Conservation (phyloP, 163 green algal genomes). For the Chloromonas sp. region DNA sequence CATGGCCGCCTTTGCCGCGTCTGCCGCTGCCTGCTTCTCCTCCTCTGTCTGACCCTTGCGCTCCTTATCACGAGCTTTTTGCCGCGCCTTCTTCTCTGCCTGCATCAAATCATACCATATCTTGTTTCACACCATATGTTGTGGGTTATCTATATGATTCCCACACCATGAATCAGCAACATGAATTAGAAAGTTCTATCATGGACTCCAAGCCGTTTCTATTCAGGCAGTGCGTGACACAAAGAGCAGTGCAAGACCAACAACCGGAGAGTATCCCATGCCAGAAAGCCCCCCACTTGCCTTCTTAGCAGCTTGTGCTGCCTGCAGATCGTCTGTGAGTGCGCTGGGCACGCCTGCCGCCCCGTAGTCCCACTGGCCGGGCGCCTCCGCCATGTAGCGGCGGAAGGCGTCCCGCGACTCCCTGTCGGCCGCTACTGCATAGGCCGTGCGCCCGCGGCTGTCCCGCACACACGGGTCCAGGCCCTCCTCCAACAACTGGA, state of each 20-base stretch:
- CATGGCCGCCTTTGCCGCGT: constrained; percentile 28
- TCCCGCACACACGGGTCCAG: constrained; percentile 49
- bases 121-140: neutral
- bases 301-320: constrained; percentile 57
- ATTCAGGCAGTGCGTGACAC: too few species aligned
- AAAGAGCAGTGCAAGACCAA: too few species aligned
- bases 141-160: neutral
- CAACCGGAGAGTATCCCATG: too few species aligned
- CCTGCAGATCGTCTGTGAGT: constrained; percentile 67
- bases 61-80: constrained; percentile 66
- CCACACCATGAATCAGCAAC: too few species aligned
- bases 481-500: constrained; percentile 41
- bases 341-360: constrained; percentile 52
- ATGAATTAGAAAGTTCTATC: too few species aligned
- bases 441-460: constrained; percentile 41
- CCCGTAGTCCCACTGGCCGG: constrained; percentile 57
- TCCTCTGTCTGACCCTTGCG: constrained; percentile 33
- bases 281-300: constrained; percentile 13
- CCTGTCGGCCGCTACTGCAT: constrained; percentile 57
- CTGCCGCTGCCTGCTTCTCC: constrained; percentile 21
- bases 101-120: constrained; percentile 25
- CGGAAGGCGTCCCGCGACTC: constrained; percentile 62
- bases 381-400: constrained; percentile 50
- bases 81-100: constrained; percentile 65
- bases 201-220: too few species aligned